phyloP scores from a whole-genome alignment of 192 early-diverging fungal species.

The Umbelopsis isabellina region DNA sequence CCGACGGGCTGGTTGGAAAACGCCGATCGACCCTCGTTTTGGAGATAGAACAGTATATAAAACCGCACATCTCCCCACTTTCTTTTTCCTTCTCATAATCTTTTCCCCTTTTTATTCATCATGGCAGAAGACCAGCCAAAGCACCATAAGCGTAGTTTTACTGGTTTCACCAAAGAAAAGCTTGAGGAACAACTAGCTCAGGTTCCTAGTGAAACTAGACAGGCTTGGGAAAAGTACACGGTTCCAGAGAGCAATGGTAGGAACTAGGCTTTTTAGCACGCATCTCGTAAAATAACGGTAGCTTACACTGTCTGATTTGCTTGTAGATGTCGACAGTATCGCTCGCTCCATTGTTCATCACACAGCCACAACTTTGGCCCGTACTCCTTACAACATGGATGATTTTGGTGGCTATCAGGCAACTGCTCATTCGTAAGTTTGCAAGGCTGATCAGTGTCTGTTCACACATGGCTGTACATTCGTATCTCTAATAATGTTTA shows the following conservation, averaged over 20 bases:
- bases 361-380: slow-evolving; percentile 87
- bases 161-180: slow-evolving; percentile 24
- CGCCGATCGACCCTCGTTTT: slow-evolving; percentile 9
- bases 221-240: slow-evolving; percentile 45
- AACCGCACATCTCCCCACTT: neutral
- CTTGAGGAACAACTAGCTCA: slow-evolving; percentile 28
- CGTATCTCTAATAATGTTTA: neutral
- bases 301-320: neutral
- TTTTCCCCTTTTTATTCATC: neutral
- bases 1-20: neutral
- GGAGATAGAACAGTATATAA: neutral
- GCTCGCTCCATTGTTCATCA: slow-evolving; percentile 89
- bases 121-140: slow-evolving; percentile 10
- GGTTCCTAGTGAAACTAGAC: slow-evolving; percentile 15
- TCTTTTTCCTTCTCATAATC: neutral
- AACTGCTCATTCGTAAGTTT: slow-evolving; percentile 76
- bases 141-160: slow-evolving; percentile 36
- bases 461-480: neutral
- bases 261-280: neutral
- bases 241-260: slow-evolving; percentile 33
- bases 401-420: slow-evolving; percentile 93
- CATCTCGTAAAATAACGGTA: neutral
- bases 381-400: slow-evolving; percentile 89
- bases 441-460: neutral
- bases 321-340: slow-evolving; percentile 68